phyloP scores from a whole-genome alignment of 345 rosid species.

The Cardamine resedifolia region DNA sequence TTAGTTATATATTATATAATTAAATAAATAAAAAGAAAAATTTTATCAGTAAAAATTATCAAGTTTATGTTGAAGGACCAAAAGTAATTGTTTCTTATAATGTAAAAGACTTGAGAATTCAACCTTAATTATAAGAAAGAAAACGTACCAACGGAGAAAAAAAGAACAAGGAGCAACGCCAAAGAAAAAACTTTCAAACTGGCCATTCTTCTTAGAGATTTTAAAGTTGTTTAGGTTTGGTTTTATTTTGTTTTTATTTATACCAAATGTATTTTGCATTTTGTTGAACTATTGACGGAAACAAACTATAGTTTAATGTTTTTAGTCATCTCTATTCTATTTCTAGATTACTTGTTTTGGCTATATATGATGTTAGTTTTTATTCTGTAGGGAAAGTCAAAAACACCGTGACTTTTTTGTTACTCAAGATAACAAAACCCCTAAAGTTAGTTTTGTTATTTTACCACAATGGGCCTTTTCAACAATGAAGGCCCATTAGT shows the following conservation, averaged over 20 bases:
- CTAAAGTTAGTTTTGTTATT: background rate
- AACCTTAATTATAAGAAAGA: background rate
- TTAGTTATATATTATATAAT: no score
- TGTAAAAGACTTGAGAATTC: background rate
- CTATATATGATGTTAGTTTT: background rate
- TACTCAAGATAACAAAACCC: background rate
- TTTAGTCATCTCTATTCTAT: background rate
- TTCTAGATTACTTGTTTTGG: background rate
- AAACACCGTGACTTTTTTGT: background rate
- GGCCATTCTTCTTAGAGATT: constrained; percentile 15
- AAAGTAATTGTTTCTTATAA: no score
- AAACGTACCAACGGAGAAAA: constrained; percentile 7
- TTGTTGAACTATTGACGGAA: background rate
- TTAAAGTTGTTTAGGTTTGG: background rate
- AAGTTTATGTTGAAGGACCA: no score
- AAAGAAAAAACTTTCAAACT: constrained; percentile 9
- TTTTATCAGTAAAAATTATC: no score
- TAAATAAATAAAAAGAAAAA: no score
- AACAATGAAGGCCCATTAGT: background rate
- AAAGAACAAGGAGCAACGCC: constrained; percentile 15
- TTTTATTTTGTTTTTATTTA: background rate
- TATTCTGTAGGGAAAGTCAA: background rate
- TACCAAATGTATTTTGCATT: background rate
- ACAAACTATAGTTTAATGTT: background rate
- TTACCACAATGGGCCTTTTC: background rate